phyloP scores from a whole-genome alignment of 768 basidiomycete genomes.

The Plicaturopsis crispa region DNA sequence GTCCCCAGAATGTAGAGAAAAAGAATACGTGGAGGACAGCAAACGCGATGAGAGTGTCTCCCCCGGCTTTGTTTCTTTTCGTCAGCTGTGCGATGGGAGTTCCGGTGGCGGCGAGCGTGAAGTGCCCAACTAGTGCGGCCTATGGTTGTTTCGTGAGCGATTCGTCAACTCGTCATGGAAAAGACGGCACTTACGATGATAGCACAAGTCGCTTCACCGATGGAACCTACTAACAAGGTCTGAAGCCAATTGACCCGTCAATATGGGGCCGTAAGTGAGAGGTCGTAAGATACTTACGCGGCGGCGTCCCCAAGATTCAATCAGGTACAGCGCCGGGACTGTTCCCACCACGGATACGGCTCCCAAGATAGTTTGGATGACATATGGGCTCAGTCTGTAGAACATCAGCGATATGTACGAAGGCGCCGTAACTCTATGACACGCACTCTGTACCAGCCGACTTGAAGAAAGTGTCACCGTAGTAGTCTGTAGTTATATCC shows the following conservation, averaged over 20 bases:
- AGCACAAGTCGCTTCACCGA: conserved; percentile 52
- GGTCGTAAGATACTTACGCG: conserved; percentile 27
- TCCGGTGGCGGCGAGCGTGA: conserved; percentile 45
- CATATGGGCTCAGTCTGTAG: conserved; percentile 52
- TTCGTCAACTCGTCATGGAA: not conserved
- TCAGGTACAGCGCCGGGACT: conserved; percentile 62
- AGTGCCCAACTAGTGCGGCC: conserved; percentile 71
- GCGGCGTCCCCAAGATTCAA: conserved; percentile 72
- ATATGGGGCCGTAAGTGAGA: not conserved
- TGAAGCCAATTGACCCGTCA: conserved; percentile 12
- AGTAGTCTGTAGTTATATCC: conserved; percentile 47
- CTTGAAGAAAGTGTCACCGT: conserved; percentile 76
- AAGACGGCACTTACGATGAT: conserved; percentile 38
- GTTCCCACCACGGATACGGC: conserved; percentile 68
- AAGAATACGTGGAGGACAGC: conserved; percentile 71
- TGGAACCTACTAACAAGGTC: conserved; percentile 61
- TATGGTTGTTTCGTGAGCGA: conserved; percentile 11
- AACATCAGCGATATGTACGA: not conserved
- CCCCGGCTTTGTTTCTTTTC: conserved; percentile 48
- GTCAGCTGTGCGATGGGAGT: conserved; percentile 44
- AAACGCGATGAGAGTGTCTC: conserved; percentile 64
- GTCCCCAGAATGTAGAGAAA: conserved; percentile 72
- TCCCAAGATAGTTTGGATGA: conserved; percentile 72
- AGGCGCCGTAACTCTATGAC: not conserved
- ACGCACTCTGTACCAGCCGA: conserved; percentile 57